Base-by-base conservation (phyloP, 257 asterid species). In the Solanum gracilifrons region DNA sequence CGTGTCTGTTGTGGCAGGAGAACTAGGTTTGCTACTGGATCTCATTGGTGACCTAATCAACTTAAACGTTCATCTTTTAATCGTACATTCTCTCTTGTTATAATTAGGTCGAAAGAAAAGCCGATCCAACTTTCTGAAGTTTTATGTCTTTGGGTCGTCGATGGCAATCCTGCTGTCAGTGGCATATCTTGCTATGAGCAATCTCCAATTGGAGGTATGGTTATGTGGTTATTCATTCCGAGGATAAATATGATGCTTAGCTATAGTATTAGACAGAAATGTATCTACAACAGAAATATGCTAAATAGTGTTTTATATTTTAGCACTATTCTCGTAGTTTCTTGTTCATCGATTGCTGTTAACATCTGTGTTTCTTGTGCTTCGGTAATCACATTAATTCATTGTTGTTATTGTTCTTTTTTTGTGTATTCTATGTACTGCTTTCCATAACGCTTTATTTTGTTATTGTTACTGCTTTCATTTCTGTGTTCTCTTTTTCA, bases 31-130 rank as follows among this genome's bases (percentile, higher is more conserved):
- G 86, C 68, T 13, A 15, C 16, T 66, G 73, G 82, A 35, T 55
- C 69, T 62, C 11, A 60, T 86, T 77, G 15, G 21, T 31, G 41
- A 23, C 86, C 13, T 83, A 46, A 39, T 84, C 35, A 21, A 36
- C 9, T 43, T 55, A 25, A 36, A 43, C 1, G 32, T 86, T 60
- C 83, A 71, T 29, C 13, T 85, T 37, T 43, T 31, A 48, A 48
- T 39, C 27, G 43, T n/a, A 33, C 39, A 43, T 79, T 23, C 39
- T 69, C 76, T 69, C 32, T 85, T 90, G 33, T 83, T 75, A 20
- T 85, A 85, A 72, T 89, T 91, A 96, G 99, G 99, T 87, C 92
- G 95, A 79, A 95, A 92, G 85, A 93, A 95, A 72, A 97, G 95
- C 92, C 92, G 91, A 31, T 88, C 85, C 86, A 89, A 31, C 89